Evolutionary conservation across 2,329 filamentous ascomycete species (phyloP), one percentile per base, ranked within the genome.

Genomic region (Huntiella abstrusa): DNA sequence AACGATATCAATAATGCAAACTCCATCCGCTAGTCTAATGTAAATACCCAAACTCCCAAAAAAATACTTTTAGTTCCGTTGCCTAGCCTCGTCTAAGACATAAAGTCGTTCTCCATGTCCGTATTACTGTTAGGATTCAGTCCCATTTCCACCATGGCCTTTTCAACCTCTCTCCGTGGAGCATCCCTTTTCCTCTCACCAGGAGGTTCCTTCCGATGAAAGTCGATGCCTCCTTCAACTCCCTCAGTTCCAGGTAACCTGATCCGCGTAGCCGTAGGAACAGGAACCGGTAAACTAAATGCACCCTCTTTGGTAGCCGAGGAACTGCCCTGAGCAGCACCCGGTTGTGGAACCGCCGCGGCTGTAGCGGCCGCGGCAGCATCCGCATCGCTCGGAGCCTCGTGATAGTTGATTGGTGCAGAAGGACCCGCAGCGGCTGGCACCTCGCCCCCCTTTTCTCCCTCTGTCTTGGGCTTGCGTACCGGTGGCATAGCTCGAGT

Each of bases 171-270:
- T 37, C 38, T 46, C 42, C 38, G 51, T 45, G 43, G 46, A 48
- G 17, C 41, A 44, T 49, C 33, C 48, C 44, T 19, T 49, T 49
- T 17, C 19, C 32, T 19, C 44, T 49, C 16, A 43, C 47, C 22
- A 67, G 65, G 1, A 28, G 22, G 22, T 28, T 28, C 22, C 22
- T 28, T 28, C 22, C 22, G 22, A 28, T 28, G 22, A 28, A 28
- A 28, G 22, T 28, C 5, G 73, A 64, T 52, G 71, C 65, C 6
- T 75, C 69, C 52, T 69, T 68, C 17, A 76, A 66, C 51, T 75
- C 71, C 71, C 11, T 65, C 62, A 7, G 75, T 66, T 41, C 71
- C 72, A 48, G 76, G 71, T 16, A 75, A 64, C 32, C 68, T 61
- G 1, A 75, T 61, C 32, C 48, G 37, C 10, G 43, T 49, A 2